Conservation (phyloP, 495 filamentous ascomycete species). For the Hyaloscypha hepaticicola region DNA sequence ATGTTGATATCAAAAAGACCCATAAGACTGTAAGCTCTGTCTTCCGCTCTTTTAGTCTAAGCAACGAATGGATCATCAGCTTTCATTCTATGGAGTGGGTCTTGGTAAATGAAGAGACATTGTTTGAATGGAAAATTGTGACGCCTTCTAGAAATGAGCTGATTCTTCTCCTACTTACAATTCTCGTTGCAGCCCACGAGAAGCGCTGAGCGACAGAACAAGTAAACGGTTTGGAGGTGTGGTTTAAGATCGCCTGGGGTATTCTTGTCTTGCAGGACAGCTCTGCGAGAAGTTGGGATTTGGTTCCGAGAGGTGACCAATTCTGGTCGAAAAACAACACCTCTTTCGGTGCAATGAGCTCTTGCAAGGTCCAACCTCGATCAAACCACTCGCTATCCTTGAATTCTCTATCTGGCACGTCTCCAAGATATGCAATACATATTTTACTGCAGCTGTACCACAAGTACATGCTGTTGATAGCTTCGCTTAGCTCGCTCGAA, state of each 20-base stretch:
- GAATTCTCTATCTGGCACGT: neutral
- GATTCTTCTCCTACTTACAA: too few species aligned
- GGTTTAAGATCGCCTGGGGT: neutral
- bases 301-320: neutral
- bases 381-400: constrained; percentile 5
- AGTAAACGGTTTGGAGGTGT: neutral
- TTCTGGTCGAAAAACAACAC: constrained; percentile 32
- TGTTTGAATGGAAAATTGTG: too few species aligned
- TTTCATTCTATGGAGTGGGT: too few species aligned
- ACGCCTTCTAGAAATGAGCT: too few species aligned
- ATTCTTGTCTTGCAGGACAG: neutral
- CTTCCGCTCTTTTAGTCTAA: constrained; percentile 1
- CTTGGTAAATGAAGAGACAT: too few species aligned
- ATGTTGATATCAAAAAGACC: constrained; percentile 14
- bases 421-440: constrained; percentile 16
- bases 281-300: neutral
- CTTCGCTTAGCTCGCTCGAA: constrained; percentile 36
- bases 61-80: too few species aligned
- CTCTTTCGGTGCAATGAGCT: constrained; percentile 34
- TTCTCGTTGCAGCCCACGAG: constrained; percentile 5
- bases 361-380: constrained; percentile 34
- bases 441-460: constrained; percentile 31
- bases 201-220: constrained; percentile 2
- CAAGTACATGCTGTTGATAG: constrained; percentile 35
- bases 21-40: constrained; percentile 6